Base-by-base conservation (phyloP, 1,284 basidiomycete species). In the Boletellus sp. region DNA sequence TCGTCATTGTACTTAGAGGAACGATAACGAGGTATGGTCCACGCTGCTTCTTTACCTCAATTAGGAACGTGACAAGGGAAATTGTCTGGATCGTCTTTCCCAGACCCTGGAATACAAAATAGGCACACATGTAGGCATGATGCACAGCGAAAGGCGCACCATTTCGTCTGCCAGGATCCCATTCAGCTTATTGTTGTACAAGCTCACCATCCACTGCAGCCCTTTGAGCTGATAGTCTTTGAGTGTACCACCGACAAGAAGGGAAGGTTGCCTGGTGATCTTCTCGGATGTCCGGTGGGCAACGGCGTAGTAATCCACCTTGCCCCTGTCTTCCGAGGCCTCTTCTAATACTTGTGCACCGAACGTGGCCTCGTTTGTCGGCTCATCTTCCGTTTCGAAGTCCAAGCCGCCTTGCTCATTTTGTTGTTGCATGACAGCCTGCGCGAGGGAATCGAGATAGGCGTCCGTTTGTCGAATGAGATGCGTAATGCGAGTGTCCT, bases 401-500 rank as follows among this genome's bases (percentile, higher is more conserved):
- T 63, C 56, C n/a, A 67, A 50, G 7, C 68, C 69, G 2, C 79
- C 79, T 33, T 82, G 83, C 55, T 94, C 90, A 52, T 80, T 89
- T 73, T 99, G 95, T 69, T 99, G 95, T 11, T 90, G 90, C 51
- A 89, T 81, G 49, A 99, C 94, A 22, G 94, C 94, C 52, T 94
- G 91, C 0, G 94, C 91, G 21, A 99, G 83, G 10, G 89, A 93
- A 66, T 98, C 94, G 56, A 99, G 83, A 71, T 95, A 99, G 1
- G 84, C 69, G 61, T 99, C 95, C 13, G 96, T 99, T 73, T 99
- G 95, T 41, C 88, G 79, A 49, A 99, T 73, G 22, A 99, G 76
- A 69, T 99, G 96, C 0, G 94, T 96, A 70, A 99, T 99, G 73
- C 96, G 90, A 13, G 95, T 98, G 62, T 99, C 96, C 70, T 99